phyloP scores from a whole-genome alignment of 805 yeast genomes.

The Saturnispora silvae region DNA sequence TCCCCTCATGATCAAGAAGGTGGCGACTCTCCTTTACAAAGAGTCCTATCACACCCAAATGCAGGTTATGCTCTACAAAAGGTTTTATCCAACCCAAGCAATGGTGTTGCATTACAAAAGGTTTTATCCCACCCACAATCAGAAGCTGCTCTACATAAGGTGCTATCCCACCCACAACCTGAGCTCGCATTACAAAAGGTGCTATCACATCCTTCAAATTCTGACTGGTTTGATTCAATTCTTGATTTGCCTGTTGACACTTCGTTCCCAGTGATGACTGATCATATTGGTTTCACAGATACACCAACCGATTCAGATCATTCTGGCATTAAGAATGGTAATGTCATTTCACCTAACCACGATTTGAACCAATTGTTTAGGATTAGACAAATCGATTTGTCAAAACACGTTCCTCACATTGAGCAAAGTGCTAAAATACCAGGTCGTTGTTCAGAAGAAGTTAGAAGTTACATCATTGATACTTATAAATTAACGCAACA shows the following conservation, averaged over 20 bases:
- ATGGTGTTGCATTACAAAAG: conserved; percentile 12
- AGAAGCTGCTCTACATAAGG: conserved; percentile 13
- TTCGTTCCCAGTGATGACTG: conserved; percentile 40
- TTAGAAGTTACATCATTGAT: conserved; percentile 43
- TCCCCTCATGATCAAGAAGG: not conserved
- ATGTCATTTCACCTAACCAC: conserved; percentile 16
- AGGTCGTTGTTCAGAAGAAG: conserved; percentile 37
- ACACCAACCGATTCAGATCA: conserved; percentile 26
- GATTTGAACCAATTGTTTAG: conserved; percentile 55
- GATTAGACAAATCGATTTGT: conserved; percentile 56
- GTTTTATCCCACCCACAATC: conserved; percentile 14
- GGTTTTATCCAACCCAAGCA: conserved; percentile 14
- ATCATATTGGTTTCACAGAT: conserved; percentile 50
- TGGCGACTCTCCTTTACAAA: conserved; percentile 9
- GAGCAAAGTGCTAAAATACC: conserved; percentile 22
- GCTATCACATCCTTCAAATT: conserved; percentile 16
- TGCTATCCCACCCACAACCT: conserved; percentile 15
- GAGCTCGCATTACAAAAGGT: conserved; percentile 9
- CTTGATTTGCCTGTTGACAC: conserved; percentile 56
- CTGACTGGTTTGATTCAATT: conserved; percentile 63
- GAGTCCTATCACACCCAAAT: conserved; percentile 13
- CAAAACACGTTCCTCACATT: conserved; percentile 33
- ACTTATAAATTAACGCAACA: conserved; percentile 42
- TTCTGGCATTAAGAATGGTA: conserved; percentile 13
- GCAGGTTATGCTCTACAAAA: conserved; percentile 12